Conservation (phyloP, 2,329 filamentous ascomycete species). For the Lasiodiplodia citricola region DNA sequence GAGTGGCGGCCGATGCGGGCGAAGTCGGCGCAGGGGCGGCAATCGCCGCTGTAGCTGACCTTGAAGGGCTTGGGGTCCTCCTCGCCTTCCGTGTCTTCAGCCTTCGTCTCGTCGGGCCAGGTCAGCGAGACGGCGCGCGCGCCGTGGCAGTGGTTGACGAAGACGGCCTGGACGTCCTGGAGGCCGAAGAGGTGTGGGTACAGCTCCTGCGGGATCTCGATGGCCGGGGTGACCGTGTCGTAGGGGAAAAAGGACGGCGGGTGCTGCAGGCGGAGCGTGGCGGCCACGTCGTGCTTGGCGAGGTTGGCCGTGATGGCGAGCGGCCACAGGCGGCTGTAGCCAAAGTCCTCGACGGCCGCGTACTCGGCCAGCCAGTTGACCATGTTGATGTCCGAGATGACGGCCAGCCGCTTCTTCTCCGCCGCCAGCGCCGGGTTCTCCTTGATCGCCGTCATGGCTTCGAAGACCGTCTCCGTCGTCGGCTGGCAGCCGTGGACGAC, state of each 20-base stretch:
- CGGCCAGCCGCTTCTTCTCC: constrained; percentile 53
- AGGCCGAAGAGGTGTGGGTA: constrained; percentile 65
- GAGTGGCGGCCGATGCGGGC: constrained; percentile 72
- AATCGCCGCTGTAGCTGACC: constrained; percentile 93
- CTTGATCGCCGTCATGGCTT: constrained; percentile 39
- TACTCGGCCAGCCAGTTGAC: constrained; percentile 80
- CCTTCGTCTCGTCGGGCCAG: constrained; percentile 62
- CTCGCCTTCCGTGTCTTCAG: neutral
- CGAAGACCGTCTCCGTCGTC: constrained; percentile 30
- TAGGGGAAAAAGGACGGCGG: neutral
- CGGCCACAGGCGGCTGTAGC: constrained; percentile 65
- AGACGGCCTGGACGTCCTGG: constrained; percentile 67
- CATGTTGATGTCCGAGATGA: constrained; percentile 76
- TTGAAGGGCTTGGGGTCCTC: constrained; percentile 63
- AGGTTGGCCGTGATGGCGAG: constrained; percentile 45
- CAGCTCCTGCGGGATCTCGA: neutral
- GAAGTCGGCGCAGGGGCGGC: constrained; percentile 73
- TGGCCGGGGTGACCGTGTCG: neutral
- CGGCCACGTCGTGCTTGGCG: too few relatives aligned
- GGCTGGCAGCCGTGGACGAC: constrained; percentile 55
- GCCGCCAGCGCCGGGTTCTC: constrained; percentile 32
- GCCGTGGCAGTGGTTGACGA: constrained; percentile 78
- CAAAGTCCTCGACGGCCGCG: constrained; percentile 75
- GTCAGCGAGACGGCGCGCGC: constrained; percentile 79
- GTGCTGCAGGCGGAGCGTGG: neutral